These are phyloP conservation scores for Recurvomyces mirabilis DNA, from an alignment of 495 filamentous ascomycete genomes.

Conservation along the genomic window DNA sequence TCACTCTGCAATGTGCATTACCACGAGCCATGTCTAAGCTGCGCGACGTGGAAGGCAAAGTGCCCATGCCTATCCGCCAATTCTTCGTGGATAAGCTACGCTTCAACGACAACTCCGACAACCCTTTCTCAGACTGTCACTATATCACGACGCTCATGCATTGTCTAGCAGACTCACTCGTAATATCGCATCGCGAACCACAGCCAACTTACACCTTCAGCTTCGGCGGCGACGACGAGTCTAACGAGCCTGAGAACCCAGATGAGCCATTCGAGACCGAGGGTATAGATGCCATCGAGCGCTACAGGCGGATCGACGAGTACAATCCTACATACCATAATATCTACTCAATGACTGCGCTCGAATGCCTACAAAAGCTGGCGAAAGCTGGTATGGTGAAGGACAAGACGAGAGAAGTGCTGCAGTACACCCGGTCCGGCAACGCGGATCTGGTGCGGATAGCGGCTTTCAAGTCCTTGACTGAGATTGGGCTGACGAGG, in stretches of 20 bases:
- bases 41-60: conserved; percentile 61
- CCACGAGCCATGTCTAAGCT: conserved; percentile 67
- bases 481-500: conserved; percentile 63
- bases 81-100: conserved; percentile 81
- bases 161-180: conserved; percentile 65
- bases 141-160: conserved; percentile 76
- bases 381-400: conserved; percentile 61
- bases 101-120: conserved; percentile 87
- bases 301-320: conserved; percentile 85
- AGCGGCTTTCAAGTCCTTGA: conserved; percentile 68
- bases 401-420: conserved; percentile 51
- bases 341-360: conserved; percentile 68
- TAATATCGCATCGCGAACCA: conserved; percentile 26
- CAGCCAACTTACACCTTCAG: conserved; percentile 31
- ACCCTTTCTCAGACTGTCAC: conserved; percentile 70
- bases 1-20: conserved; percentile 72
- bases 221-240: conserved; percentile 38
- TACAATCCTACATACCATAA: conserved; percentile 90
- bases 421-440: conserved; percentile 67
- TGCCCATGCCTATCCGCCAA: conserved; percentile 58
- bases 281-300: conserved; percentile 74
- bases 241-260: conserved; percentile 17
- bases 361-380: conserved; percentile 63
- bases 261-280: conserved; percentile 50
- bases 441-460: conserved; percentile 72